Evolutionary conservation across 352 stramenopile genomes (phyloP), one percentile per base, ranked within the genome.

Genomic region (Globisporangium abappressorium): DNA sequence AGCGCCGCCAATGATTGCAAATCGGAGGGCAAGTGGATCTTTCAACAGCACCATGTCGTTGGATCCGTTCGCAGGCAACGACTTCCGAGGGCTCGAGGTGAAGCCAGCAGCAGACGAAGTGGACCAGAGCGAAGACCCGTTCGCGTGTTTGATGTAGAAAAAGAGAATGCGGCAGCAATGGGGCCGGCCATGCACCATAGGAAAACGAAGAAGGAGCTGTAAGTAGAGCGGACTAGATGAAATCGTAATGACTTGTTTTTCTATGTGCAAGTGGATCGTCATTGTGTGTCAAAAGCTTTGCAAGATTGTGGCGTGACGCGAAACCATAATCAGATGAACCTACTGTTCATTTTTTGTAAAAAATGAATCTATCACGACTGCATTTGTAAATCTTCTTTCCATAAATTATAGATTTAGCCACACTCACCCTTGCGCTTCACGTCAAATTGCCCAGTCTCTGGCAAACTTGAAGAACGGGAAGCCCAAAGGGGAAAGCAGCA

Each of bases 21-120:
- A 62, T 7, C 41, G 56, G 24, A 62, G 56, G 14, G 24, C 15
- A 8, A 60, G 55, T 6, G 55, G 33, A 9, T 62, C 56, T 22
- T 61, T 65, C n/a, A 51, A 51, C 43, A 20, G 22, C 24, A 8
- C 59, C 57, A 30, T n/a, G 30, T 57, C 67, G 66, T 79, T 77
- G 18, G 83, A 92, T 64, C 78, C 81, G 22, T 92, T 92, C 57
- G 81, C 81, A 6, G 80, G 70, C 41, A 92, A 92, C 64, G 79
- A 92, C 66, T 84, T 90, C 36, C 68, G 79, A 61, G 81, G 80
- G 24, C 72, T 85, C 33, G 80, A 87, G 72, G 62, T 70, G 28
- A 82, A 81, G 64, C 64, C 72, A 41, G 20, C 56, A 57, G 41
- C 47, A 38, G 26, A 70, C 11, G 22, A 68, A 36, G 62, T 75